Conservation (phyloP, 1,284 basidiomycete species). For the Ustilago esculenta region DNA sequence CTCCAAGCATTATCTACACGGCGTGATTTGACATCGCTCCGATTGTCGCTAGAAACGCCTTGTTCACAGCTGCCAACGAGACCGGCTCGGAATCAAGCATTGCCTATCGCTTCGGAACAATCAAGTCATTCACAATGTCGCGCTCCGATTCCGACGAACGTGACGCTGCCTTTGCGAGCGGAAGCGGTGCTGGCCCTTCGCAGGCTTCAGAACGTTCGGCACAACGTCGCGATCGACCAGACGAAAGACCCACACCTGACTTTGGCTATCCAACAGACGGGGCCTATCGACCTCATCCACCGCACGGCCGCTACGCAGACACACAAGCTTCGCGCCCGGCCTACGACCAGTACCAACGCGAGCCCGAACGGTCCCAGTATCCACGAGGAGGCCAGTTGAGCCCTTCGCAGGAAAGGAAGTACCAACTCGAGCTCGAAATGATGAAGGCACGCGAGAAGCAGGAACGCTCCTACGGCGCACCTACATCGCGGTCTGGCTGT, state of each 20-base stretch:
- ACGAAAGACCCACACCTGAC: conserved; percentile 4
- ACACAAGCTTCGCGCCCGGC: conserved; percentile 6
- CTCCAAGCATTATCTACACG: conserved; percentile 3
- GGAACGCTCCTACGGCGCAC: conserved; percentile 15
- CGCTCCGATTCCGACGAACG: conserved; percentile 31
- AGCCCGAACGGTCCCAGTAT: conserved; percentile 3
- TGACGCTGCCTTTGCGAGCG: conserved; percentile 11
- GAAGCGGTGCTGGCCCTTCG: conserved; percentile 15
- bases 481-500: conserved; percentile 6
- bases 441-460: conserved; percentile 45
- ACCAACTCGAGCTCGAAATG: conserved; percentile 42
- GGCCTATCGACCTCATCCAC: conserved; percentile 9
- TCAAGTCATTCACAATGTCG: conserved; percentile 14
- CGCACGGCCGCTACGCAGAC: conserved; percentile 12
- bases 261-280: conserved; percentile 13
- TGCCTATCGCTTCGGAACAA: background rate
- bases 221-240: conserved; percentile 17
- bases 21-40: background rate
- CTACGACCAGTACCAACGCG: conserved; percentile 17
- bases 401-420: conserved; percentile 21
- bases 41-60: background rate
- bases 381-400: conserved; percentile 1
- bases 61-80: too few species aligned
- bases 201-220: conserved; percentile 15
- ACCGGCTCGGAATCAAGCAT: background rate